Evolutionary conservation across 768 basidiomycete genomes (phyloP), one percentile per base, ranked within the genome.

Genomic region (Kwoniella newhampshirensis): DNA sequence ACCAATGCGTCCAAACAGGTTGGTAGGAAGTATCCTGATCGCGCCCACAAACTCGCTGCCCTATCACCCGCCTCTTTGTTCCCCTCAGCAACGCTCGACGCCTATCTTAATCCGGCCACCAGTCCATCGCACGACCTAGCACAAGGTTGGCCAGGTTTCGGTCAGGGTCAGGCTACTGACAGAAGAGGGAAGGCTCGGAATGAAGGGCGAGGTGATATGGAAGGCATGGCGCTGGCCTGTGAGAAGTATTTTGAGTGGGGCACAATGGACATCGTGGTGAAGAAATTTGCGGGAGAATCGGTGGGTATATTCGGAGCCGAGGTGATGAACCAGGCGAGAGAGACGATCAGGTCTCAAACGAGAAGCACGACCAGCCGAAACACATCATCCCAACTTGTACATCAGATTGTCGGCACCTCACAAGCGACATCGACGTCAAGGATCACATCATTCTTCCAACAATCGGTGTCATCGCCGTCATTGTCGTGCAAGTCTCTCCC

Each of bases 171-270:
- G 21, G 15, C 41, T 1, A 32, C 26, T 1, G 37, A 37, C 4
- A 43, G 52, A 28, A 40, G 63, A n/a, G 67, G 68, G 18, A 69
- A 60, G 43, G 68, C 68, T 4, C 49, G 68, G 32, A 57, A 67
- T 45, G 57, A 63, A 11, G 75, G 71, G 18, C 35, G 75, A 57
- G 75, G 75, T 1, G 73, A 74, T 62, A 51, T 74, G 28, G 66
- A 74, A 15, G 83, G 82, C 51, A 82, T 93, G 15, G 91, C 92
- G 0, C 82, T 79, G 9, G 80, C 86, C 2, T 93, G 91, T 78
- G 92, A 96, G 75, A 81, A 85, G 44, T 87, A 86, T 72, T 94
- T 94, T 60, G 91, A 93, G 71, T 96, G 91, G 91, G 91, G 91
- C 0, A 85, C 89, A 47, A 85, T 81, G 65, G 87, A 89, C 45